A percentile compares a stretch with the other conserved stretches of the same genome.
These are phyloP conservation scores for Metarhizium album DNA, from an alignment of 2,329 filamentous ascomycete species.

Conservation along the genomic window DNA sequence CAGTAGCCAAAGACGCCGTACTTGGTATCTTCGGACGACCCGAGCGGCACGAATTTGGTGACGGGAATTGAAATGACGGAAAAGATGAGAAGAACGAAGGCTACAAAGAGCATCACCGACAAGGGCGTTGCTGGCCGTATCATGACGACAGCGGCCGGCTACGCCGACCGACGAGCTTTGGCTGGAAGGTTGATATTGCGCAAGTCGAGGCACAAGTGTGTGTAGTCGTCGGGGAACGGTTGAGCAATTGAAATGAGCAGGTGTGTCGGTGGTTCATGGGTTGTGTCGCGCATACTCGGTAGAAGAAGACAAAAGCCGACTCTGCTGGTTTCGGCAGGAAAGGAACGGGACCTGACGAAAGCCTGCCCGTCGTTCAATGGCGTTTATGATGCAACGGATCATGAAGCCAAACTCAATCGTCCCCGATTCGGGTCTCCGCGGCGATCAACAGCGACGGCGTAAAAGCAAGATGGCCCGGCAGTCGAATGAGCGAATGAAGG, in stretches of 20 bases:
- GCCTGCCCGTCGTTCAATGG: not conserved
- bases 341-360: not conserved
- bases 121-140: constrained; percentile 88
- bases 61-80: constrained; percentile 88
- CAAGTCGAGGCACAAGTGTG: not conserved
- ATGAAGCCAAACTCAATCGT: not conserved
- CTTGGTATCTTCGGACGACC: constrained; percentile 61
- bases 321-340: not conserved
- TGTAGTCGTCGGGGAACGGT: not conserved
- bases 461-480: not conserved
- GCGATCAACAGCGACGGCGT: constrained; percentile 1
- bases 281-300: not conserved
- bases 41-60: constrained; percentile 74
- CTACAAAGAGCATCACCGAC: constrained; percentile 70
- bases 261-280: constrained; percentile 3
- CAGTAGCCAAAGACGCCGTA: constrained; percentile 96
- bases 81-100: constrained; percentile 76
- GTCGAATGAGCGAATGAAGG: not conserved
- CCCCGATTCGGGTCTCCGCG: not conserved
- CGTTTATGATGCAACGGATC: not conserved
- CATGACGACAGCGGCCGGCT: constrained; percentile 42
- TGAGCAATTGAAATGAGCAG: constrained; percentile 1
- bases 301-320: not conserved
- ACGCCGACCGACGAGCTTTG: constrained; percentile 11
- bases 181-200: not conserved